These are phyloP conservation scores for Aspergillus nidulans DNA, from an alignment of 495 filamentous ascomycete genomes.

Conservation along the genomic window DNA sequence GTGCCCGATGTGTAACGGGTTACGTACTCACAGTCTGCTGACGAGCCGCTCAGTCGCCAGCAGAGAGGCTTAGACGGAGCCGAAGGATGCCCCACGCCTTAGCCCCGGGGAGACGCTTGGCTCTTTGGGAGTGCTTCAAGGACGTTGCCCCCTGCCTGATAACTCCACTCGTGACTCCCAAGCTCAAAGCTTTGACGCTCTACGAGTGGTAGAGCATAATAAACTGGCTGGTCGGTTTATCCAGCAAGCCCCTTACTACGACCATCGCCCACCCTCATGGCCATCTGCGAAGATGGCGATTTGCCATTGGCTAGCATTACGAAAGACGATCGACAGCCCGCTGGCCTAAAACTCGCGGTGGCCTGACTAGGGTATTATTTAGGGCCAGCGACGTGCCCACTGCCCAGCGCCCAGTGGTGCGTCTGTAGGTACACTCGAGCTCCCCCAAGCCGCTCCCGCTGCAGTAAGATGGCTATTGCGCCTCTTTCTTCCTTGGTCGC, in stretches of 20 bases:
- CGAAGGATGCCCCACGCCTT: neutral
- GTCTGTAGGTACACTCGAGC: neutral
- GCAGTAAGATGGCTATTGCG: neutral
- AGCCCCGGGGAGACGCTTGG: neutral
- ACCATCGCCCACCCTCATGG: neutral
- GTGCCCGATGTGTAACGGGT: neutral
- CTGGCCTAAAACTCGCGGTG: neutral
- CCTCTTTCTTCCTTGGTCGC: neutral
- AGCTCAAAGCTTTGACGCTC: too few relatives aligned
- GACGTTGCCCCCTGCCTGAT: too few relatives aligned
- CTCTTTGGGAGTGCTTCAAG: too few relatives aligned
- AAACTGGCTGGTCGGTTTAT: neutral
- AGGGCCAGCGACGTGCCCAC: neutral
- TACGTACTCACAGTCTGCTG: too few relatives aligned
- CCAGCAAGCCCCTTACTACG: neutral
- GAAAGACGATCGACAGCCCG: neutral
- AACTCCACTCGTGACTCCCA: too few relatives aligned
- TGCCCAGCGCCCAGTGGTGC: neutral
- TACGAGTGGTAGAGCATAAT: neutral
- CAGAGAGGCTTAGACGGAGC: neutral
- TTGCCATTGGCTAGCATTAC: neutral
- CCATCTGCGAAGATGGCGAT: neutral
- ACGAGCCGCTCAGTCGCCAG: neutral
- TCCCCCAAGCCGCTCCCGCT: too few relatives aligned
- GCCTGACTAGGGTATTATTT: neutral